Evolutionary conservation across 345 rosid genomes (phyloP), one percentile per base, ranked within the genome.

Genomic region (Ceriops tagal): DNA sequence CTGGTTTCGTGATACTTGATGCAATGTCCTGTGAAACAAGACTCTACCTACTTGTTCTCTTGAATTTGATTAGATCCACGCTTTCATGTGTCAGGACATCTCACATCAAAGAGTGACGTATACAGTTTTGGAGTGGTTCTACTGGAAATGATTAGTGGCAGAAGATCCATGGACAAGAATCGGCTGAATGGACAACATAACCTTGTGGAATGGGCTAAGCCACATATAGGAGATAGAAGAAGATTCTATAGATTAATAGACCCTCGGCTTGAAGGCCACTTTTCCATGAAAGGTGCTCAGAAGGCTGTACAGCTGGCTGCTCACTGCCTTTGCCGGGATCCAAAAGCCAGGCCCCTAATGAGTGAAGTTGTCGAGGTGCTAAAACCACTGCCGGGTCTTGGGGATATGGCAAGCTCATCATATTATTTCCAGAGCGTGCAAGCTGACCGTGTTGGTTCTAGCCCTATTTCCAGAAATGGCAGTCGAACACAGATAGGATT

Each of bases 101-200:
- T 91, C 79, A 89, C 98, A 26, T 91, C 96, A 13, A 91, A 84
- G 84, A 93, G 98, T 64, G 97, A 93, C 37, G 98, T 93, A 34
- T 93, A 89, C 76, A 93, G 98, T 82, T 93, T 89, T 5, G 98
- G 97, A 6, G 98, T 93, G 58, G 97, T 93, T 28, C 85, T 93
- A 61, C 90, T 93, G 3, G 97, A 93, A 89, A 85, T 93, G 77
- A 71, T 93, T 72, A 91, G 93, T 34, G 98, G 97, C 67, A 80
- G 97, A 76, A 87, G 97, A 84, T 91, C 98, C n/a, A 84, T 93
- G 89, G 98, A 91, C 80, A 93, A 89, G 82, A 93, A 88, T 65
- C 89, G 96, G 3, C 97, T 97, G 2, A 88, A 90, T 57, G 69
- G 58, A 22, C 90, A 91, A 71, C 85, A 91, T 60, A 93, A 91